Evolutionary conservation across 2,329 filamentous ascomycete genomes (phyloP), one percentile per base, ranked within the genome.

Genomic region (Pseudopyrenochaeta lycopersici): DNA sequence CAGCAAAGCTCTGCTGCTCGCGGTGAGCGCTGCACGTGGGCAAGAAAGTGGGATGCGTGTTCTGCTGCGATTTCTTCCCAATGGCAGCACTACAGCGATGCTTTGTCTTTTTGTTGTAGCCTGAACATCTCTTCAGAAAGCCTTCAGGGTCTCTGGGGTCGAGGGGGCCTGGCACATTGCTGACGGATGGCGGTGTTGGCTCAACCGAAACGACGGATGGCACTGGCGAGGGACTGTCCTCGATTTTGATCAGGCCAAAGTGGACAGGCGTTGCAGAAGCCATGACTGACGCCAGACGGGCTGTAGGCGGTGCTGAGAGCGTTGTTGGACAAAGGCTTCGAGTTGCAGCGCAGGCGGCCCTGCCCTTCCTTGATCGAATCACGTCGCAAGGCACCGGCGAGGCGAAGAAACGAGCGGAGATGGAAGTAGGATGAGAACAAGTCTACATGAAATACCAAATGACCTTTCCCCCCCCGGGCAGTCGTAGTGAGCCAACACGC

Each of bases 21-120:
- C 59, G 66, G 44, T 72, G 70, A 6, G 62, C 50, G 32, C 61
- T 54, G 52, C 71, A 73, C 3, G 68, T 73, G 1, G 69, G 68
- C 4, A 74, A 59, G 17, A 54, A 69, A 0, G 67, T 71, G 0
- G 67, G 65, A 14, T 70, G 62, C 5, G 54, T 62, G 11, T 54
- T 64, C 23, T 66, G 52, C 11, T 65, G 56, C 4, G 59, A 56
- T 49, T 63, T 69, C 18, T 57, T 53, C 4, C 67, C 64, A 32
- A 72, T 67, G 39, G 46, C 18, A 4, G 55, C 55, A 42, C 48
- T 58, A 46, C 68, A 71, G 15, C 67, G 60, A 1, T 56, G 30
- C 14, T 47, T 62, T 3, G 59, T 71, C 49, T 66, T 69, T 46
- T 72, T 71, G 52, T 63, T 71, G 46, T 57, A 52, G 18, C 66